phyloP scores from a whole-genome alignment of 2,329 filamentous ascomycete genomes.

The Botrytis fragariae region DNA sequence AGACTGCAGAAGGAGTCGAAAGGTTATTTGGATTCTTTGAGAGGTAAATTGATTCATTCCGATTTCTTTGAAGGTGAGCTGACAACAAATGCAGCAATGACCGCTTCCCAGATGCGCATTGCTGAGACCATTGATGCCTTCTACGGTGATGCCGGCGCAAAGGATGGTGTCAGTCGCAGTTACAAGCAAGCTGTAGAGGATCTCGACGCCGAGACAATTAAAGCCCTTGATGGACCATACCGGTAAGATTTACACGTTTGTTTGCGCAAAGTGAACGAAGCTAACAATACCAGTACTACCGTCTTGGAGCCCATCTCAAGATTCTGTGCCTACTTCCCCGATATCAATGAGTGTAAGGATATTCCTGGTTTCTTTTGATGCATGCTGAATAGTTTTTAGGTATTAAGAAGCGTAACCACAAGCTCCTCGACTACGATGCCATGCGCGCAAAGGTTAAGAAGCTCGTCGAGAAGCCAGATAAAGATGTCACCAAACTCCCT shows the following conservation, averaged over 20 bases:
- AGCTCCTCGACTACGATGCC: constrained; percentile 96
- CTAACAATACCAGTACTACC: constrained; percentile 60
- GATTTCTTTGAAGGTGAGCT: constrained; percentile 16
- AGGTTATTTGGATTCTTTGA: constrained; percentile 91
- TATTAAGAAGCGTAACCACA: constrained; percentile 98
- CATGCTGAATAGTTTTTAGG: constrained; percentile 45
- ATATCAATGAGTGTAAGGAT: constrained; percentile 87
- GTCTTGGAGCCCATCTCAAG: constrained; percentile 93
- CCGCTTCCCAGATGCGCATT: constrained; percentile 97
- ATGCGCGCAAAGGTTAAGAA: constrained; percentile 96
- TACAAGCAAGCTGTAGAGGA: constrained; percentile 99
- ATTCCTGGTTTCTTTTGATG: not conserved
- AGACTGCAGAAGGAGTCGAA: constrained; percentile 97
- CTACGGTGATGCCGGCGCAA: constrained; percentile 93
- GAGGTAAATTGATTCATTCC: constrained; percentile 55
- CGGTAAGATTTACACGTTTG: constrained; percentile 49
- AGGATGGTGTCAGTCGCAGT: constrained; percentile 90
- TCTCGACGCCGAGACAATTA: constrained; percentile 96
- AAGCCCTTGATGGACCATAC: constrained; percentile 94
- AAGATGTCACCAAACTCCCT: constrained; percentile 94
- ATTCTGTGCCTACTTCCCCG: constrained; percentile 98
- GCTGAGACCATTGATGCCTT: constrained; percentile 99
- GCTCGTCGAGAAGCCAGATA: constrained; percentile 96
- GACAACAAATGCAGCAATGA: constrained; percentile 69
- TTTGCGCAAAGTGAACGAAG: not conserved